phyloP scores from a whole-genome alignment of 2,329 filamentous ascomycete genomes.

The Aspergillus hortae region DNA sequence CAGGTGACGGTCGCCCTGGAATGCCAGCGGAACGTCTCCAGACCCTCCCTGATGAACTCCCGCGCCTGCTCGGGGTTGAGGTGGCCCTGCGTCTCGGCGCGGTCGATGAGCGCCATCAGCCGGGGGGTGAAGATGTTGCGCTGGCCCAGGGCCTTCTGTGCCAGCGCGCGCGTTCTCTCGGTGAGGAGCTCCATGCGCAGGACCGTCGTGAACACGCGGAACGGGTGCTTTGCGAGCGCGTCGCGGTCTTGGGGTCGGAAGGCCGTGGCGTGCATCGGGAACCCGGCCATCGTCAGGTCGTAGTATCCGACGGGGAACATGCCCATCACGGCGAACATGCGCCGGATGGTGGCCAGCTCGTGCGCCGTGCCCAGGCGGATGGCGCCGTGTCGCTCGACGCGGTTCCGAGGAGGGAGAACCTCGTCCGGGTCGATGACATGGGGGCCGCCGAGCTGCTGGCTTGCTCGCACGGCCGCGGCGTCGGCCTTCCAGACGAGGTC shows the following conservation, averaged over 20 bases:
- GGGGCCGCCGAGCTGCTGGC: conserved; percentile 1
- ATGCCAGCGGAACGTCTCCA: conserved; percentile 50
- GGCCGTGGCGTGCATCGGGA: conserved; percentile 53
- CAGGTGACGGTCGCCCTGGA: conserved; percentile 38
- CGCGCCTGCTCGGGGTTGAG: conserved; percentile 30
- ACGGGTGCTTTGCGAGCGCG: conserved; percentile 43
- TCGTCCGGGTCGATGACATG: conserved; percentile 18
- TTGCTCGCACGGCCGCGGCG: conserved; percentile 15
- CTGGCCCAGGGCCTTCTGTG: conserved; percentile 30
- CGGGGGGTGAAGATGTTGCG: conserved; percentile 43
- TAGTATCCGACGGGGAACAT: conserved; percentile 53
- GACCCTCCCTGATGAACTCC: conserved; percentile 42
- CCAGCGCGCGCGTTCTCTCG: conserved; percentile 28
- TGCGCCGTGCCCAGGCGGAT: conserved; percentile 47
- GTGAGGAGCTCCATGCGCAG: conserved; percentile 43
- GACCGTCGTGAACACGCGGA: conserved; percentile 44
- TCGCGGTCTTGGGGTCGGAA: conserved; percentile 43
- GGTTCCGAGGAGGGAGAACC: conserved; percentile 17
- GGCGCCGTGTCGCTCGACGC: conserved; percentile 45
- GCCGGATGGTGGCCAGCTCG: conserved; percentile 43
- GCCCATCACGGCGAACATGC: conserved; percentile 47
- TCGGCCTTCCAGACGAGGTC: conserved; percentile 29
- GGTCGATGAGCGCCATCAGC: conserved; percentile 36
- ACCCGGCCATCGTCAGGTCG: conserved; percentile 45
- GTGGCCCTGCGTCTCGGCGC: conserved; percentile 27